These are phyloP conservation scores for Septoria petroselini DNA, from an alignment of 2,329 filamentous ascomycete genomes.

Conservation along the genomic window DNA sequence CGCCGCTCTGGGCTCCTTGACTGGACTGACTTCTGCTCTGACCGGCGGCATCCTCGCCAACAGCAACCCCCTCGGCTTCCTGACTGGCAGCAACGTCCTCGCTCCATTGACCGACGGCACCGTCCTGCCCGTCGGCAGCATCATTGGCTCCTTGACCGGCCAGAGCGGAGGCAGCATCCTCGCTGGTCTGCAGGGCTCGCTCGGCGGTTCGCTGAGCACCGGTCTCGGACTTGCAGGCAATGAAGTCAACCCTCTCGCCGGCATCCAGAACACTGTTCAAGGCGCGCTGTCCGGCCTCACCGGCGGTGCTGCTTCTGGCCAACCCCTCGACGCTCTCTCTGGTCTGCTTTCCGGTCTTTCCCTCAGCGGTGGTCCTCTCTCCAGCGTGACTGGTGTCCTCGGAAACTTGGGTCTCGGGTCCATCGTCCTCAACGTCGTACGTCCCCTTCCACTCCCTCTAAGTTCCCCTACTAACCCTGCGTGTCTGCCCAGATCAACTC, in stretches of 20 bases:
- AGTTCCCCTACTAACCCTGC: not conserved
- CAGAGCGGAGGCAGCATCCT: conserved; percentile 4
- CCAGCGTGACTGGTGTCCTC: conserved; percentile 9
- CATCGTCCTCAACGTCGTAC: conserved; percentile 17
- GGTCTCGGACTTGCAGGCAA: conserved; percentile 6
- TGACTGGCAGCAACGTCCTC: conserved; percentile 1
- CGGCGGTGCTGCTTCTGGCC: conserved; percentile 4
- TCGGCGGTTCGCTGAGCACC: not conserved
- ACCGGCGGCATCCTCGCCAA: conserved; percentile 4
- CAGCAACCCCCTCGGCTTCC: conserved; percentile 9
- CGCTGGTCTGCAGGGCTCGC: conserved; percentile 5
- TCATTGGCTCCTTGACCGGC: conserved; percentile 1
- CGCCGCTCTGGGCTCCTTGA: conserved; percentile 5
- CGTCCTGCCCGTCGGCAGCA: not conserved
- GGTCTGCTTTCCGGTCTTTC: not conserved
- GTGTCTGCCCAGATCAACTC: conserved; percentile 1
- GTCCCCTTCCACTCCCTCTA: not conserved
- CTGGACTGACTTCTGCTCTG: conserved; percentile 4
- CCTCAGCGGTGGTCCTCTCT: conserved; percentile 9
- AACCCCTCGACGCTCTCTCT: conserved; percentile 1
- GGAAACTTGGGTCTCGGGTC: conserved; percentile 13
- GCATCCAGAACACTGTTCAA: conserved; percentile 7
- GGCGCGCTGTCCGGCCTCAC: conserved; percentile 5
- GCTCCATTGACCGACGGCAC: conserved; percentile 3
- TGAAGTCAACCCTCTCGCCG: not conserved